phyloP scores from a whole-genome alignment of 2,329 filamentous ascomycete species.

The Stagonosporopsis rhizophila region DNA sequence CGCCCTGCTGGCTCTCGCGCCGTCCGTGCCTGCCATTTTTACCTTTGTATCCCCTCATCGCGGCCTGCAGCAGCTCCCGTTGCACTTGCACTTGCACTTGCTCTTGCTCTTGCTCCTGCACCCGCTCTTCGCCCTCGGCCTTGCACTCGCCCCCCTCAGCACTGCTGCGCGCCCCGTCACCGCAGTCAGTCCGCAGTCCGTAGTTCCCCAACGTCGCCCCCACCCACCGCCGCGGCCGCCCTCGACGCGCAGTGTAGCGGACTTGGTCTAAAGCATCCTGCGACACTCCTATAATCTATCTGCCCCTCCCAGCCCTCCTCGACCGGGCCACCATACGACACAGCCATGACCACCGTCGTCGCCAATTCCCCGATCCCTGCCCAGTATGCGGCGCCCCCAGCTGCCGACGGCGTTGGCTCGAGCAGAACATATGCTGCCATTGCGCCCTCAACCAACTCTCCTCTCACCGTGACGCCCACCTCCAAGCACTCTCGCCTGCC shows the following conservation, averaged over 20 bases:
- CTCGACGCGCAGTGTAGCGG: slow-evolving; percentile 47
- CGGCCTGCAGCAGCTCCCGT: slow-evolving; percentile 10
- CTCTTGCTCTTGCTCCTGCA: slow-evolving; percentile 16
- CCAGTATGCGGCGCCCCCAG: slow-evolving; percentile 47
- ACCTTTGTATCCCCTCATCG: slow-evolving; percentile 16
- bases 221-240: slow-evolving; percentile 37
- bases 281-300: slow-evolving; percentile 46
- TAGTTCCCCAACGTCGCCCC: too few relatives aligned
- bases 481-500: slow-evolving; percentile 46
- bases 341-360: slow-evolving; percentile 57
- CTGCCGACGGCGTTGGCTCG: slow-evolving; percentile 47
- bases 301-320: slow-evolving; percentile 25
- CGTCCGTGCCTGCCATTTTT: slow-evolving; percentile 20
- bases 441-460: slow-evolving; percentile 52
- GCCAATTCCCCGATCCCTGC: slow-evolving; percentile 52
- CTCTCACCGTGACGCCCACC: slow-evolving; percentile 48
- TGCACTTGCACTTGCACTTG: background rate
- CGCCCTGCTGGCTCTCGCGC: background rate
- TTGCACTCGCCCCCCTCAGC: background rate
- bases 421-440: slow-evolving; percentile 55
- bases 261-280: slow-evolving; percentile 40
- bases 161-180: slow-evolving; percentile 2
- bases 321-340: slow-evolving; percentile 29
- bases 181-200: too few relatives aligned
- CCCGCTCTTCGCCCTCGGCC: slow-evolving; percentile 2